These are phyloP conservation scores for Colletotrichum sp. DNA, from an alignment of 2,329 filamentous ascomycete genomes.

Conservation along the genomic window DNA sequence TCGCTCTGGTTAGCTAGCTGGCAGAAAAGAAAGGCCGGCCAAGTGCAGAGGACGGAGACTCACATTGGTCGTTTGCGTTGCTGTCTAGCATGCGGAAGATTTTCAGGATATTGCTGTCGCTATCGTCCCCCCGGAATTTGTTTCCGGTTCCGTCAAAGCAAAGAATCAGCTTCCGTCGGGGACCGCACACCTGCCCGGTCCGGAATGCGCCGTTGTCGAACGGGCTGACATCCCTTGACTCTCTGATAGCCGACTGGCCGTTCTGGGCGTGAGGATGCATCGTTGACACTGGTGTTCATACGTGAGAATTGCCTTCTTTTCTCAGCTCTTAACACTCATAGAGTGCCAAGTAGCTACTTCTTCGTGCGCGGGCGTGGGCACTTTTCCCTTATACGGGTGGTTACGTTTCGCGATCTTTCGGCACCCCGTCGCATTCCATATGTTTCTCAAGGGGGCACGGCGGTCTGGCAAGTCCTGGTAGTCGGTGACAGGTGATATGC, in stretches of 20 bases:
- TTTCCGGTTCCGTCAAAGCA: conserved; percentile 71
- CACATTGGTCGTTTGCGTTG: conserved; percentile 64
- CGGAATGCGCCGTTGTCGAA: neutral
- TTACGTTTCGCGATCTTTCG: neutral
- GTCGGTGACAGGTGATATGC: neutral
- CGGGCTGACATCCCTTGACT: neutral
- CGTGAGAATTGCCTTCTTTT: neutral
- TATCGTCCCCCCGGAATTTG: conserved; percentile 67
- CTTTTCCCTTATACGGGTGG: neutral
- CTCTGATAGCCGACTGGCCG: neutral
- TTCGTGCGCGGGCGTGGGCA: neutral
- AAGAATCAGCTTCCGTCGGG: conserved; percentile 55
- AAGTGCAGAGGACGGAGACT: conserved; percentile 16
- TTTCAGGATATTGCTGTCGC: conserved; percentile 71
- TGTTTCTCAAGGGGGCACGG: neutral
- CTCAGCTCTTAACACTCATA: neutral
- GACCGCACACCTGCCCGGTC: neutral
- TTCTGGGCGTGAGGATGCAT: neutral
- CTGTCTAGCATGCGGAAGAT: conserved; percentile 74
- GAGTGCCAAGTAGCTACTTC: neutral
- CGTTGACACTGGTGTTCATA: neutral
- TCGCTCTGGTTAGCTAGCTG: neutral
- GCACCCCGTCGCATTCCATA: neutral
- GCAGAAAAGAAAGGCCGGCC: neutral
- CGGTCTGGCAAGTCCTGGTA: neutral